Percentiles rank a stretch among this genome's conserved stretches.
Evolutionary conservation across 371 early-diverging fungal species (phyloP).

Genomic region (Apophysomyces ossiformis): DNA sequence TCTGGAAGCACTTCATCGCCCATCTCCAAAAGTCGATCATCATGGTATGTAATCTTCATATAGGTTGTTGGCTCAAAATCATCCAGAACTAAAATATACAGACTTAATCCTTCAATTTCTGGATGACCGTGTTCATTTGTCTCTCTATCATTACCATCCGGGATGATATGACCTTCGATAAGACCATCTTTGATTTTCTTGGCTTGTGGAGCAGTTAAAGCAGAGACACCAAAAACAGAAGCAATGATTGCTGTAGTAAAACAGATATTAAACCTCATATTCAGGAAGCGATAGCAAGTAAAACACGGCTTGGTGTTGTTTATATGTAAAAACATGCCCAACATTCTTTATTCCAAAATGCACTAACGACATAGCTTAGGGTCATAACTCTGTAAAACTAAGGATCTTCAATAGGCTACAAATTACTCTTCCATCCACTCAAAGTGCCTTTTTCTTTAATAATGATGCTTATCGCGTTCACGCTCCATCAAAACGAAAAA

Average conservation of each 20-base stretch:
- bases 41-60: constrained; percentile 30
- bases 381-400: not conserved
- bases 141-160: not conserved
- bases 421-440: not conserved
- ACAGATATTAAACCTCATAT: too few species aligned
- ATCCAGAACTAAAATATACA: constrained; percentile 14
- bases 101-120: too few species aligned
- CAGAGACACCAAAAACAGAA: too few species aligned
- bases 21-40: constrained; percentile 20
- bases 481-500: not conserved
- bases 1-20: constrained; percentile 30
- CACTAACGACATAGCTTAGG: not conserved
- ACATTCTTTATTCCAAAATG: constrained; percentile 5
- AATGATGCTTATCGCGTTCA: not conserved
- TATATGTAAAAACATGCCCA: not conserved
- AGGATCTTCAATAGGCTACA: not conserved
- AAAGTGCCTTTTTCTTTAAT: not conserved
- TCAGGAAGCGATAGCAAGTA: too few species aligned
- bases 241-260: too few species aligned
- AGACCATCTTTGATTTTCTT: too few species aligned
- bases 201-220: too few species aligned
- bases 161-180: not conserved
- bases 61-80: constrained; percentile 30
- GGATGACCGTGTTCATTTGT: too few species aligned
- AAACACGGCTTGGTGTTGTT: not conserved